These are phyloP conservation scores for Parietaria judaica DNA, from an alignment of 306 rosid species.

Conservation along the genomic window DNA sequence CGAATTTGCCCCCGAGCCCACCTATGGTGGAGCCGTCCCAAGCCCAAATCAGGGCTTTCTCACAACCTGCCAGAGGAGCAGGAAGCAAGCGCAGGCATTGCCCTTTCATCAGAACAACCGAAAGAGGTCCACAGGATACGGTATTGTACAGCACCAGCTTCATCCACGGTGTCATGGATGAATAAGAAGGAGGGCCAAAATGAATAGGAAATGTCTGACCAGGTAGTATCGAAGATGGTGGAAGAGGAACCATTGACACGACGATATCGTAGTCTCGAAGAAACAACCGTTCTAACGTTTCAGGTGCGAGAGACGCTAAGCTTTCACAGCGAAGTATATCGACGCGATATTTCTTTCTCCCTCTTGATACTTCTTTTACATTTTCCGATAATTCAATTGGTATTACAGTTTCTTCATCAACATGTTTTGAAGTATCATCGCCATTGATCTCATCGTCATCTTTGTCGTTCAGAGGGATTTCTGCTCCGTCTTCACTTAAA, in stretches of 20 bases:
- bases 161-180: conserved; percentile 98
- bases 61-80: conserved; percentile 89
- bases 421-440: conserved; percentile 33
- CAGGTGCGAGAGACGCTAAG: conserved; percentile 87
- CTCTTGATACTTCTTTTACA: conserved; percentile 46
- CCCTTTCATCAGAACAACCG: conserved; percentile 92
- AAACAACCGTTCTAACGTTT: conserved; percentile 73
- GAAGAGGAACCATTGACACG: conserved; percentile 89
- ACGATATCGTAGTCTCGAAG: conserved; percentile 88
- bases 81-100: conserved; percentile 89
- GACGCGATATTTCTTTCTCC: conserved; percentile 64
- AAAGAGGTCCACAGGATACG: conserved; percentile 69
- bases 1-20: conserved; percentile 81
- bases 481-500: conserved; percentile 40
- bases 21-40: conserved; percentile 86
- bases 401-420: conserved; percentile 31
- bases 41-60: conserved; percentile 93
- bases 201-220: conserved; percentile 71
- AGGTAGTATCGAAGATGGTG: conserved; percentile 84
- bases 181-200: conserved; percentile 93
- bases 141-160: conserved; percentile 82
- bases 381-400: conserved; percentile 41
- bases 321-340: conserved; percentile 95
- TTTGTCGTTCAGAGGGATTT: conserved; percentile 29
- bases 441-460: conserved; percentile 23